Evolutionary conservation across 768 basidiomycete species (phyloP), one percentile per base, ranked within the genome.

Genomic region (Psilocybe sp.): DNA sequence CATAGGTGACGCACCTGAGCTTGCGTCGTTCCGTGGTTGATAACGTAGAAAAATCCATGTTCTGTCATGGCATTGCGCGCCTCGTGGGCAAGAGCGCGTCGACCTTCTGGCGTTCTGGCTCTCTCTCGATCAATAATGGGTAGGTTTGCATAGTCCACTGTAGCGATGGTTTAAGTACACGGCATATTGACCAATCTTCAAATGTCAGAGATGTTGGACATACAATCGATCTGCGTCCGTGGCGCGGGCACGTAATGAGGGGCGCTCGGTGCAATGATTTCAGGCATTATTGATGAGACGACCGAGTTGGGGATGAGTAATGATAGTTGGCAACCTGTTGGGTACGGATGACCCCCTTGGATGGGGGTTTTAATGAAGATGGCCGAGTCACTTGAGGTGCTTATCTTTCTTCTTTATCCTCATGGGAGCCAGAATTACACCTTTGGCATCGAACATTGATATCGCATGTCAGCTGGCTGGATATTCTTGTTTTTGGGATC

Each of bases 51-150:
- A 49, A 80, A 79, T 0, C 77, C 76, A 18, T 71, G 64, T 4
- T 60, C 62, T 2, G 60, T 52, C 66, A 82, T 71, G 1, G 80
- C 80, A 44, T 78, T 69, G 15, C 64, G 66, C 4, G 77, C 68
- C 53, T 78, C 68, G 4, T 57, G 45, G 0, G 73, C 71, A 1
- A 83, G 61, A 18, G 56, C 55, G 0, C 57, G 53, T 7, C 73
- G 71, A 5, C 67, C 73, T 50, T 76, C 71, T 0, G 61, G 54
- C 10, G 68, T 76, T 1, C 54, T 44, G 1, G 67, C 69, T 45
- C 68, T 66, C 8, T 79, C 67, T 13, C 84, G 56, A 54, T 84
- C 81, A 44, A 84, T 72, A 44, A 78, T 67, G 1, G 78, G 68
- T 13, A 85, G 71, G 37, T 81, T 76, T 3, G 77, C 82, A 48